Evolutionary conservation across 1,284 basidiomycete genomes (phyloP).

Genomic region (Cryptococcus neoformans): DNA sequence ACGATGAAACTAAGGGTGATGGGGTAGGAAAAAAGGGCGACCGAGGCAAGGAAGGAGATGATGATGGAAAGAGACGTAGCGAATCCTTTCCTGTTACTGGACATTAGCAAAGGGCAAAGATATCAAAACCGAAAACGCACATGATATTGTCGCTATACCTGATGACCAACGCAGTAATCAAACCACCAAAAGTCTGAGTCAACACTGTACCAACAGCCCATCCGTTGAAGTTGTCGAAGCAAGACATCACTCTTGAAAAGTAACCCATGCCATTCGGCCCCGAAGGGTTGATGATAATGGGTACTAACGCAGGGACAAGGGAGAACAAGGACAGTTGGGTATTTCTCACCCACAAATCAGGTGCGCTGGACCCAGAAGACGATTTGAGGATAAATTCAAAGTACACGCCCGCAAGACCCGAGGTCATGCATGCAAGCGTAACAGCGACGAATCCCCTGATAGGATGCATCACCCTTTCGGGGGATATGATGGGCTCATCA

Average conservation of each 20-base stretch:
- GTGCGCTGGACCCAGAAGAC: conserved; percentile 49
- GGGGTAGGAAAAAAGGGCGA: conserved; percentile 80
- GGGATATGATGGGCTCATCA: conserved; percentile 3
- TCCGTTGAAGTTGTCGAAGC: conserved; percentile 61
- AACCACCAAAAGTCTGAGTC: conserved; percentile 84
- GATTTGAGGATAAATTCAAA: conserved; percentile 97
- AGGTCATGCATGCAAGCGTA: conserved; percentile 87
- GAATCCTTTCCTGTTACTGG: conserved; percentile 66
- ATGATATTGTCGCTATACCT: conserved; percentile 54
- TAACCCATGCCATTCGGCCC: conserved; percentile 33
- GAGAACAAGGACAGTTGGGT: conserved; percentile 95
- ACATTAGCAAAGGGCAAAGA: background rate
- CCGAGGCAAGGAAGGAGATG: conserved; percentile 85
- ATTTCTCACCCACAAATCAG: conserved; percentile 93
- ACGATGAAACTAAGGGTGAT: conserved; percentile 80
- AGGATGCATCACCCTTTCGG: conserved; percentile 59
- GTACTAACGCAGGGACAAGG: conserved; percentile 80
- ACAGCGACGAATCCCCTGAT: conserved; percentile 81
- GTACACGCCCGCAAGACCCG: conserved; percentile 96
- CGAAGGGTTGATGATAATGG: conserved; percentile 63
- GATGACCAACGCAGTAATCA: conserved; percentile 73
- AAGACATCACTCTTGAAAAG: conserved; percentile 27
- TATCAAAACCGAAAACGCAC: conserved; percentile 21
- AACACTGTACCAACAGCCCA: conserved; percentile 90
- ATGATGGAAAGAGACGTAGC: conserved; percentile 91